Base-by-base conservation (phyloP, 2,329 filamentous ascomycete species). In the Penicillium sp. region DNA sequence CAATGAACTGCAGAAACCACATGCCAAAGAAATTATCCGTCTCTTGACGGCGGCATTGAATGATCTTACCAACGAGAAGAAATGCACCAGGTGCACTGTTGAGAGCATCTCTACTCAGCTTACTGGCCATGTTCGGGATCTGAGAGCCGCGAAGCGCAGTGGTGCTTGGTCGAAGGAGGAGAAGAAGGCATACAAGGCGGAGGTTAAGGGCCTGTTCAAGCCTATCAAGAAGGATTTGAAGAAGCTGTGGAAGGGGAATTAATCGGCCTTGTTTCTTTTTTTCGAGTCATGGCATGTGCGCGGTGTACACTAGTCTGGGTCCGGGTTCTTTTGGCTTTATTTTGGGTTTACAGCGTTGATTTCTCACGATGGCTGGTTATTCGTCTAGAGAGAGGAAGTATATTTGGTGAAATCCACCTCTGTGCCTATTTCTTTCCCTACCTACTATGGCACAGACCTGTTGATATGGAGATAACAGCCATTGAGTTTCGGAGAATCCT, bases 161-260 rank as follows among this genome's bases (percentile, higher is more conserved):
- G 44, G 40, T 3, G 37, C 28, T 11, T 54, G 52, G 52, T 30
- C 52, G 6, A 51, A 48, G 19, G 52, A 54, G n/a, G 49, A 54
- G 2, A 48, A 31, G 19, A 52, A 42, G 31, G 34, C 36, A 7
- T 31, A 47, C 8, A 54, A 54, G 35, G 33, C 31, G 4, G 52
- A 54, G 43, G 33, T 47, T 2, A 54, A 54, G 38, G 28, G 2
- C 11, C 31, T 54, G 9, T 44, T 47, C 11, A 51, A 42, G 28
- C 42, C 42, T 8, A 36, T 42, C 5, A 54, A 52, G 41, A 52
- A 54, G 36, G 44, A 47, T 12, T 13, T 54, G 9, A 54, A 48
- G 40, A 30, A 13, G 6, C 6, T 48, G 2, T 51, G 43, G 39
- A 54, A 54, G 18, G 52, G 42, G 18, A 53, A 46, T n/a, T 37